phyloP scores from a whole-genome alignment of 306 rosid genomes.

The Castanospermum australe region DNA sequence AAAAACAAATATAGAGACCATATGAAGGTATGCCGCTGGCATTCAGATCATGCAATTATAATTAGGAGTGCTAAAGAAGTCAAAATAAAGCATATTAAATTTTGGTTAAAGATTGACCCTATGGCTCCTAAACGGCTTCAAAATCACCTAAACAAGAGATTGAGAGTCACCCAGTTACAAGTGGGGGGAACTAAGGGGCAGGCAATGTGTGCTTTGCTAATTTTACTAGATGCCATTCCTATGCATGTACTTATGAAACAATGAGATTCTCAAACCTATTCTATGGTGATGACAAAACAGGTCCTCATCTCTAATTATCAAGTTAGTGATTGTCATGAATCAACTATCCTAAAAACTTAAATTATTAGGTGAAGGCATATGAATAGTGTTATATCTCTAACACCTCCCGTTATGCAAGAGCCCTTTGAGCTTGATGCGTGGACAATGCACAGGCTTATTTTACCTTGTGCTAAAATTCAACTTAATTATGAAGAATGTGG shows the following conservation, averaged over 20 bases:
- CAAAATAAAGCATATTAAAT: not conserved
- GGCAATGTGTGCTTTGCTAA: not conserved
- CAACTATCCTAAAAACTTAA: too few species aligned
- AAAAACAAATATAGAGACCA: not conserved
- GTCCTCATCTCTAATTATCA: not conserved
- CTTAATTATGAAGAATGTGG: too few species aligned
- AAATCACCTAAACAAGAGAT: not conserved
- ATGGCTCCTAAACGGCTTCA: not conserved
- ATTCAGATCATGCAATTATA: not conserved
- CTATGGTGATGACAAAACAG: not conserved
- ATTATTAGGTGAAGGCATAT: too few species aligned
- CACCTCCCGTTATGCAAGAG: too few species aligned
- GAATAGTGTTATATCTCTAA: too few species aligned
- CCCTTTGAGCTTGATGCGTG: too few species aligned
- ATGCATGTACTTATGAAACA: not conserved
- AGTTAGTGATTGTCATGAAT: too few species aligned
- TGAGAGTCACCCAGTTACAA: not conserved
- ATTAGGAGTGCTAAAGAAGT: not conserved
- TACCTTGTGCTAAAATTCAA: too few species aligned
- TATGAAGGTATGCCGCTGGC: not conserved
- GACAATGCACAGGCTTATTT: too few species aligned
- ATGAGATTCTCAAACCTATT: conserved; percentile 11
- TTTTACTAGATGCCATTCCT: not conserved
- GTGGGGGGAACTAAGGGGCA: not conserved
- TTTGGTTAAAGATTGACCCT: not conserved